Evolutionary conservation across 306 rosid genomes (phyloP).

Genomic region (Hippophae gyantsensis): DNA sequence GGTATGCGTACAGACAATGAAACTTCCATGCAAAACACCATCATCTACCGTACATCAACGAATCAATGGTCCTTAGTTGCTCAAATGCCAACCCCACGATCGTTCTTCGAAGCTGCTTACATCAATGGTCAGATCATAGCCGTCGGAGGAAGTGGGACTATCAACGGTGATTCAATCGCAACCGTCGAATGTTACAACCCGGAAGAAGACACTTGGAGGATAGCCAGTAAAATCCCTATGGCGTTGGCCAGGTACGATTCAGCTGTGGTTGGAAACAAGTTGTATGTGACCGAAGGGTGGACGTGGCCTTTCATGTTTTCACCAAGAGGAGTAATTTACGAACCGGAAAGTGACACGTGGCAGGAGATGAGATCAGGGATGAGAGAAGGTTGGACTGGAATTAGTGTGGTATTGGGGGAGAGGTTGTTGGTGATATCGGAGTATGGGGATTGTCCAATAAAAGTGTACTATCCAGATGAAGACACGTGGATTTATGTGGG

Average conservation of each 20-base stretch:
- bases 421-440: conserved; percentile 42
- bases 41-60: conserved; percentile 28
- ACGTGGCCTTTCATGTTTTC: conserved; percentile 49
- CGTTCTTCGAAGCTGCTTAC: conserved; percentile 23
- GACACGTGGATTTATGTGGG: conserved; percentile 53
- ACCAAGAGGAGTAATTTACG: conserved; percentile 41
- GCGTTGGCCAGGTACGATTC: conserved; percentile 23
- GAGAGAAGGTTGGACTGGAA: conserved; percentile 69
- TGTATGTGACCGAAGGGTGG: conserved; percentile 73
- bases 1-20: conserved; percentile 17
- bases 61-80: conserved; percentile 39
- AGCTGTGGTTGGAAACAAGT: conserved; percentile 26
- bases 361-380: conserved; percentile 31
- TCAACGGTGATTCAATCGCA: background rate
- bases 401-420: conserved; percentile 31
- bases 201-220: conserved; percentile 36
- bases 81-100: conserved; percentile 5
- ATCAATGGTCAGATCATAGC: conserved; percentile 32
- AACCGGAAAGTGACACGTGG: conserved; percentile 34
- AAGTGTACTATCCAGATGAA: conserved; percentile 27
- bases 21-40: conserved; percentile 11
- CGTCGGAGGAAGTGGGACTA: conserved; percentile 16
- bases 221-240: background rate
- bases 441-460: conserved; percentile 47
- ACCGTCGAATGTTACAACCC: conserved; percentile 30